Evolutionary conservation across 108 stramenopile genomes (phyloP).

Genomic region (Nitzschia sp.): DNA sequence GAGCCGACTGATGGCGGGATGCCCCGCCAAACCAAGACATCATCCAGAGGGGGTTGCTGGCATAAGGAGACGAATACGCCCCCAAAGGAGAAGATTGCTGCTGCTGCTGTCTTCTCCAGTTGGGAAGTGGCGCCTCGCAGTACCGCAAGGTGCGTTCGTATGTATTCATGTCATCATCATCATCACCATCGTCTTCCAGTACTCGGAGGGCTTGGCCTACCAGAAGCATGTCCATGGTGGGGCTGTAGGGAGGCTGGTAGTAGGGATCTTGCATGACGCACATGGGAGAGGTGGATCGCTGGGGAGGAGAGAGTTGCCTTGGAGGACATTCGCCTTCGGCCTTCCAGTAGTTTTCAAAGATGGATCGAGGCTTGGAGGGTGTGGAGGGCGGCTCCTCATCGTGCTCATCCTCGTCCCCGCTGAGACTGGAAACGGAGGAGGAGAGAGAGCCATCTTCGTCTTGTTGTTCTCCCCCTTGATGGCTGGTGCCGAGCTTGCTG

Average conservation of each 20-base stretch:
- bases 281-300: constrained; percentile 14
- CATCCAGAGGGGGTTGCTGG: background rate
- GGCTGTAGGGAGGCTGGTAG: background rate
- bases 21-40: background rate
- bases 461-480: background rate
- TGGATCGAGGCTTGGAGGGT: constrained; percentile 10
- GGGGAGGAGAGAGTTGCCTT: background rate
- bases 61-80: background rate
- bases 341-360: constrained; percentile 9
- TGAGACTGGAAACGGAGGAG: constrained; percentile 6
- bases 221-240: background rate
- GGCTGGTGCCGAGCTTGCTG: background rate
- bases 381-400: background rate
- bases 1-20: background rate
- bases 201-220: background rate
- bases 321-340: background rate
- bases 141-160: constrained; percentile 6
- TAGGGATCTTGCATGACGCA: constrained; percentile 12
- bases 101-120: background rate
- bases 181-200: background rate
- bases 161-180: background rate
- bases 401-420: background rate
- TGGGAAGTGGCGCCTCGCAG: constrained; percentile 7
- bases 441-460: background rate
- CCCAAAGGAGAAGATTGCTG: too few species aligned